Evolutionary conservation across 1,284 basidiomycete species (phyloP), one percentile per base, ranked within the genome.

Genomic region (Naganishia sp.): DNA sequence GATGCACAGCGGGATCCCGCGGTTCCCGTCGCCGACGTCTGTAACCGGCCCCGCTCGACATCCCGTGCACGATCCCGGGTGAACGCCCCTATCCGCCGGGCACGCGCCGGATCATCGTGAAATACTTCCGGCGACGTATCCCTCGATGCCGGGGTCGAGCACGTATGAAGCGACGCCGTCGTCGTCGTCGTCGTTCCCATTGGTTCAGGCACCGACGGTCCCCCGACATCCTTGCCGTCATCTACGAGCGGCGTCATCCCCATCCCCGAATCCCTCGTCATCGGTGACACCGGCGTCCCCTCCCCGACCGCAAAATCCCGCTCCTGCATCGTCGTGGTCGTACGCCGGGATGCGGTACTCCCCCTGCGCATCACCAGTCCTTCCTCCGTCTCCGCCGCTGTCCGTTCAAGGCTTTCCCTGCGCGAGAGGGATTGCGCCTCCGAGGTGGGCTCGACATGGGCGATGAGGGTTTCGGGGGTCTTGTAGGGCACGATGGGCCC

Each of bases 391-490:
- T 60, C 33, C 2, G 2, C 31, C 1, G 44, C 3, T 28, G 28
- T 28, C 13, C 61, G 21, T 28, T 36, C 21, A 53, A 36, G 2
- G 46, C 46, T 28, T 21, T n/a, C 53, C 13, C 36, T n/a, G 5
- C 31, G 28, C 10, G 42, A 55, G 25, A 42, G 16, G 3, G 44
- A 15, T 9, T 39, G 33, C 16, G 56, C 31, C 6, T 36, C 25
- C 18, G 54, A 31, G 18, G 45, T 31, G 13, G 25, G 48, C 16
- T 66, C 65, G 6, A 28, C 44, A 31, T 66, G 65, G 16, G 78
- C 76, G 57, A 81, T 78, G 49, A 81, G 75, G 65, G 76, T 77
- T 25, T 80, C 78, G 15, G 80, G 80, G 5, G 80, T 79, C 70
- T 81, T 79, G 65, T 81, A 75, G 7, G 73, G 70, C 11, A 78